These are phyloP conservation scores for Termitomyces heimii DNA, from an alignment of 768 basidiomycete genomes.

Conservation along the genomic window DNA sequence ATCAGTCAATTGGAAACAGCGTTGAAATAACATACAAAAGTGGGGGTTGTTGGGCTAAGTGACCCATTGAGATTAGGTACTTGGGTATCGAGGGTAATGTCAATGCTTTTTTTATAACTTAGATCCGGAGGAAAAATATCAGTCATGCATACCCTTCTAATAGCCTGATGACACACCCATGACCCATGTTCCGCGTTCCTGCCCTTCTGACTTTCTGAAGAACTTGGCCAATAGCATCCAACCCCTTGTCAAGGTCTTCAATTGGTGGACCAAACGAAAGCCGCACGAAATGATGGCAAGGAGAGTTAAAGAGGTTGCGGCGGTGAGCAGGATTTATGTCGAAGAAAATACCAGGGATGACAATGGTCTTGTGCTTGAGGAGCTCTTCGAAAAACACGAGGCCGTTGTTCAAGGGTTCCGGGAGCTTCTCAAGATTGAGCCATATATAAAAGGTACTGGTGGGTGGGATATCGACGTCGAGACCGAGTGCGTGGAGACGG, in stretches of 20 bases:
- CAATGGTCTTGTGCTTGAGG: conserved; percentile 85
- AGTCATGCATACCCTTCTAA: background rate
- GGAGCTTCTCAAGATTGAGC: conserved; percentile 79
- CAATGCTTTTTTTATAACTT: conserved; percentile 27
- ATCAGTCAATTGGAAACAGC: background rate
- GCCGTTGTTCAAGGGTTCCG: conserved; percentile 82
- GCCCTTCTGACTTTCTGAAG: conserved; percentile 61
- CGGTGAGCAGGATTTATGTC: conserved; percentile 80
- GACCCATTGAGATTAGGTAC: conserved; percentile 14
- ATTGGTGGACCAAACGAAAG: conserved; percentile 83
- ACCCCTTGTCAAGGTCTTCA: conserved; percentile 71
- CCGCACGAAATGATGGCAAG: conserved; percentile 87
- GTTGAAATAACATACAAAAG: conserved; percentile 5
- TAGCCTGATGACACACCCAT: conserved; percentile 36
- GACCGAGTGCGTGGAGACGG: conserved; percentile 71
- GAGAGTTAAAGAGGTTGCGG: conserved; percentile 84
- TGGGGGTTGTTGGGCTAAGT: conserved; percentile 8
- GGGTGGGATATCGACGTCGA: conserved; percentile 75
- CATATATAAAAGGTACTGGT: conserved; percentile 91
- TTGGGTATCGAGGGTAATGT: conserved; percentile 10
- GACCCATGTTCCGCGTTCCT: conserved; percentile 60
- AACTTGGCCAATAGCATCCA: conserved; percentile 83
- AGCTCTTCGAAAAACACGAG: conserved; percentile 94
- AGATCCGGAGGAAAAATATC: background rate
- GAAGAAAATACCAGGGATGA: conserved; percentile 89